Evolutionary conservation across 2,329 filamentous ascomycete species (phyloP), one percentile per base, ranked within the genome.

Genomic region (Aspergillus brasiliensis): DNA sequence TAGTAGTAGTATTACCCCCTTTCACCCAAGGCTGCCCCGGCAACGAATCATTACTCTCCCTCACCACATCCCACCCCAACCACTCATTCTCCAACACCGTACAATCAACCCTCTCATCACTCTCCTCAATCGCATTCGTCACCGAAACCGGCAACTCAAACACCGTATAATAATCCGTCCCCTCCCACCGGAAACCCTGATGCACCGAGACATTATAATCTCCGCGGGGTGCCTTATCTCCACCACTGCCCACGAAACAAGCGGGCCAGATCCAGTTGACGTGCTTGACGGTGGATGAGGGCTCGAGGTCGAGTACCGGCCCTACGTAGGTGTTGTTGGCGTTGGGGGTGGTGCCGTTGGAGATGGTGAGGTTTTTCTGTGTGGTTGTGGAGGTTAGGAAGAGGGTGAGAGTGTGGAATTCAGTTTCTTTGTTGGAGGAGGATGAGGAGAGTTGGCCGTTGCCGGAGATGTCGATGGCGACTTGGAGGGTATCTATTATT

Each of bases 201-300:
- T 88, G 87, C 66, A 91, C 89, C 5, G 87, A 89, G 68, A 91
- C 87, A 67, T 91, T 91, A 71, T 91, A 91, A 17, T 78, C 75
- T 2, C 88, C 88, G 2, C 86, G 80, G 23, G 82, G 83, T 53
- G 82, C 85, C 58, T 77, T 77, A 0, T 75, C 71, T 3, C 75
- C 71, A 2, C 85, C 86, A 52, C 87, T 78, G 17, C 88, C 88
- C 2, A 86, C 84, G 0, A 91, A 78, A 66, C 88, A 91, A 59
- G 84, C 82, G 0, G 89, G 88, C 88, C 88, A 91, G 19, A 84
- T 78, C 86, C 88, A 91, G 69, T 88, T 87, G 62, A 91, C 82
- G 70, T 91, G 88, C 71, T 91, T 91, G 46, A 91, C 89, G 0
- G 88, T 91, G 69, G 87, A 89, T 3, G 84, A 83, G 0, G 82